These are phyloP conservation scores for Amylocarpus encephaloides DNA, from an alignment of 2,329 filamentous ascomycete species.

Conservation along the genomic window DNA sequence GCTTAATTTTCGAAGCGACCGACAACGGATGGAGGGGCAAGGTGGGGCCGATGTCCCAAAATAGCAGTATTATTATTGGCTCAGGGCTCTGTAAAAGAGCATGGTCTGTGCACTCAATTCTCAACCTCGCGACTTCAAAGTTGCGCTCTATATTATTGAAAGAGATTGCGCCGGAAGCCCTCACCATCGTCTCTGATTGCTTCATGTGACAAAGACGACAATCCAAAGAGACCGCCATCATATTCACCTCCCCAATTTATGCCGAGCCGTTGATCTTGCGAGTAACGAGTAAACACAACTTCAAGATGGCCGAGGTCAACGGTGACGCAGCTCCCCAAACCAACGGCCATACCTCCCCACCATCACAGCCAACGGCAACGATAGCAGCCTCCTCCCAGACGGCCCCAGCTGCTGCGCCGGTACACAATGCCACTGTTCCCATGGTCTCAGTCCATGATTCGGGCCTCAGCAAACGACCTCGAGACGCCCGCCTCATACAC, in stretches of 20 bases:
- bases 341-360: constrained; percentile 43
- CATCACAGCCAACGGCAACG: constrained; percentile 16
- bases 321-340: constrained; percentile 38
- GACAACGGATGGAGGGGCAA: constrained; percentile 6
- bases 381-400: constrained; percentile 11
- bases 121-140: neutral
- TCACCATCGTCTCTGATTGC: too few relatives aligned
- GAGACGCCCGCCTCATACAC: constrained; percentile 72
- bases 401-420: neutral
- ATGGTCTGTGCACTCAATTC: neutral
- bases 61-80: neutral
- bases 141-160: neutral
- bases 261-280: neutral
- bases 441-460: constrained; percentile 30
- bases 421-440: constrained; percentile 26
- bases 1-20: constrained; percentile 3
- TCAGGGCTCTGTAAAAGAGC: neutral
- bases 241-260: neutral
- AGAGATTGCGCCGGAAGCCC: neutral
- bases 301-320: constrained; percentile 29
- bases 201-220: neutral
- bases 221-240: neutral
- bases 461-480: constrained; percentile 49
- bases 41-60: neutral
- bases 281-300: neutral